Percentiles rank a stretch among this genome's conserved stretches.
Conservation (phyloP, 257 asterid species). For the Lithospermum erythrorhizon region DNA sequence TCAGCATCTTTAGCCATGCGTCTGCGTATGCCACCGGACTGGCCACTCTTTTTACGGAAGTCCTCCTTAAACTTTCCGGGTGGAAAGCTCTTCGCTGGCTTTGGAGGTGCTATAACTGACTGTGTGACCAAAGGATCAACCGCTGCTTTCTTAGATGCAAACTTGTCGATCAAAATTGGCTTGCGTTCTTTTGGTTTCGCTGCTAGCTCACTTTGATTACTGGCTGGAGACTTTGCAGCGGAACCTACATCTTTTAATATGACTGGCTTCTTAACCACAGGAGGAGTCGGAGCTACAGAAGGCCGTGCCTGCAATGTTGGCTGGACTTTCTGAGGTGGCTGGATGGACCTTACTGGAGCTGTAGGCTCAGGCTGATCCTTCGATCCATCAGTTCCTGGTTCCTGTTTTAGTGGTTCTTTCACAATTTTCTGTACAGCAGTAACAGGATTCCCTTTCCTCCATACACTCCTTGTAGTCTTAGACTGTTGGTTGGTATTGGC, state of each 20-base stretch:
- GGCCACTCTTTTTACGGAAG: constrained; percentile 48
- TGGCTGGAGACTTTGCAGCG: constrained; percentile 31
- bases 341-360: constrained; percentile 39
- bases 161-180: constrained; percentile 84
- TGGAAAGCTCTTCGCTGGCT: constrained; percentile 50
- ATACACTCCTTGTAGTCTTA: constrained; percentile 66
- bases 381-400: constrained; percentile 28
- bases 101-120: constrained; percentile 72
- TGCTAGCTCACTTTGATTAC: constrained; percentile 31
- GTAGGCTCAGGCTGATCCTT: constrained; percentile 27
- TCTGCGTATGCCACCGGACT: constrained; percentile 57
- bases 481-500: constrained; percentile 31
- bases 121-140: constrained; percentile 68
- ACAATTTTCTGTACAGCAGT: constrained; percentile 48
- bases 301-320: constrained; percentile 68
- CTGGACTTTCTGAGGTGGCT: constrained; percentile 45
- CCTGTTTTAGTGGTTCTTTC: constrained; percentile 39
- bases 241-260: constrained; percentile 77
- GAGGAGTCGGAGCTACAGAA: constrained; percentile 60
- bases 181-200: constrained; percentile 54
- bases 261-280: constrained; percentile 49
- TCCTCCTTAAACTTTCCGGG: constrained; percentile 64
- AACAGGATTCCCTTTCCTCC: constrained; percentile 97
- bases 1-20: constrained; percentile 34
- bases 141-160: constrained; percentile 79